Evolutionary conservation across 805 yeast species (phyloP).

Genomic region (Myxozyma neglecta): DNA sequence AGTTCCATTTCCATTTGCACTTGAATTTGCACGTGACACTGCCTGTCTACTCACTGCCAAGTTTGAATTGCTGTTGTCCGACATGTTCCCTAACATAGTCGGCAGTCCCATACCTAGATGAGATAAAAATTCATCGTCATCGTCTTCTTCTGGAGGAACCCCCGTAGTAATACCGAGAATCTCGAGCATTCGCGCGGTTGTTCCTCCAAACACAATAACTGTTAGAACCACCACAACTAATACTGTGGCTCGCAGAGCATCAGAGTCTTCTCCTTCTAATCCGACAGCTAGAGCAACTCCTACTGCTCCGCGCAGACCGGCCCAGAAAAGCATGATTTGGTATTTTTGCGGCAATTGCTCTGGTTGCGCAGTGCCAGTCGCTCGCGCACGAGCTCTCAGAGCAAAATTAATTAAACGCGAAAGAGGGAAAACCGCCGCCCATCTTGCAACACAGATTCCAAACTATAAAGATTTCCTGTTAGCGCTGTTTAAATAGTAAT

Average conservation of each 20-base stretch:
- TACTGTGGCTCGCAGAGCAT: constrained; percentile 87
- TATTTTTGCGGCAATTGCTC: constrained; percentile 94
- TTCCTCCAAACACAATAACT: constrained; percentile 95
- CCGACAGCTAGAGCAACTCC: constrained; percentile 99
- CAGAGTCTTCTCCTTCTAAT: constrained; percentile 87
- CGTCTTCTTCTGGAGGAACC: constrained; percentile 76
- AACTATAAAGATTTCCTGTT: constrained; percentile 3
- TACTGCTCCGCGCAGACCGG: constrained; percentile 97
- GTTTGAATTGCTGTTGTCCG: background rate
- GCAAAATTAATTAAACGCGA: constrained; percentile 82
- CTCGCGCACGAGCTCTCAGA: constrained; percentile 57
- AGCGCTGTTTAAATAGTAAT: too few relatives aligned
- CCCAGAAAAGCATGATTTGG: constrained; percentile 99
- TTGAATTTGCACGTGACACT: too few relatives aligned
- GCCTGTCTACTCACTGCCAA: background rate
- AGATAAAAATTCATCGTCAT: constrained; percentile 60
- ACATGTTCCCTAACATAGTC: background rate
- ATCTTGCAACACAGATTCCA: constrained; percentile 90
- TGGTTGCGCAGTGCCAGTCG: constrained; percentile 44
- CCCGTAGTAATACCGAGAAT: constrained; percentile 91
- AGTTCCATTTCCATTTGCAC: constrained; percentile 1
- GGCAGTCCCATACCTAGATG: constrained; percentile 66
- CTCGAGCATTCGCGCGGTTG: constrained; percentile 97
- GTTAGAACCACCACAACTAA: constrained; percentile 95
- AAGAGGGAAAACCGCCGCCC: constrained; percentile 96